A percentile compares a stretch with the other conserved stretches of the same genome.
These are phyloP conservation scores for Hypoxylon sp. DNA, from an alignment of 2,329 filamentous ascomycete species.

Conservation along the genomic window DNA sequence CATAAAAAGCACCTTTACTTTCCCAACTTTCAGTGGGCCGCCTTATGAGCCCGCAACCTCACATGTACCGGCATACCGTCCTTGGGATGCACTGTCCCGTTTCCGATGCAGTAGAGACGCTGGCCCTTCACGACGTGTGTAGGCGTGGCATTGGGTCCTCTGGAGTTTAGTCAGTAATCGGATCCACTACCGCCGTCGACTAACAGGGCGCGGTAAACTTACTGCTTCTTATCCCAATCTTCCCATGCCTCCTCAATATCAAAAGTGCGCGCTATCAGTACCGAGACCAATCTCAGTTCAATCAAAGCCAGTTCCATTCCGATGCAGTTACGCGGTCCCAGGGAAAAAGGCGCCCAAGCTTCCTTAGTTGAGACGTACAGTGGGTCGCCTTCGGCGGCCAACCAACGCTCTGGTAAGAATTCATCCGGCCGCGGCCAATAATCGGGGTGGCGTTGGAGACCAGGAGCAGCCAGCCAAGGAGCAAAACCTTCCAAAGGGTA, in stretches of 20 bases:
- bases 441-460: constrained; percentile 48
- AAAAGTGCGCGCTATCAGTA: constrained; percentile 64
- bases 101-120: constrained; percentile 52
- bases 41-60: constrained; percentile 43
- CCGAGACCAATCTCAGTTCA: constrained; percentile 65
- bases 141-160: constrained; percentile 47
- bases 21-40: constrained; percentile 19
- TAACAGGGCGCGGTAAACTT: constrained; percentile 28
- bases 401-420: constrained; percentile 58
- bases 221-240: constrained; percentile 55
- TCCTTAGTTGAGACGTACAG: constrained; percentile 52
- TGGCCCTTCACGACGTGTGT: constrained; percentile 50
- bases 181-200: constrained; percentile 19
- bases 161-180: constrained; percentile 19
- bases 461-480: constrained; percentile 48
- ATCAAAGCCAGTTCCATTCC: constrained; percentile 70
- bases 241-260: constrained; percentile 65
- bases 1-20: neutral
- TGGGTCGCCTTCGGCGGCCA: constrained; percentile 49
- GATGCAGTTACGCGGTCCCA: constrained; percentile 69
- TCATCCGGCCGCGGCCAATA: constrained; percentile 54
- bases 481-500: constrained; percentile 52
- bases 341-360: constrained; percentile 68
- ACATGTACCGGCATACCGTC: constrained; percentile 59
- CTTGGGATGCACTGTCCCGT: constrained; percentile 55